A percentile compares a stretch with the other conserved stretches of the same genome.
Conservation (phyloP, 2,329 filamentous ascomycete genomes). For the Epichloe sylvatica region DNA sequence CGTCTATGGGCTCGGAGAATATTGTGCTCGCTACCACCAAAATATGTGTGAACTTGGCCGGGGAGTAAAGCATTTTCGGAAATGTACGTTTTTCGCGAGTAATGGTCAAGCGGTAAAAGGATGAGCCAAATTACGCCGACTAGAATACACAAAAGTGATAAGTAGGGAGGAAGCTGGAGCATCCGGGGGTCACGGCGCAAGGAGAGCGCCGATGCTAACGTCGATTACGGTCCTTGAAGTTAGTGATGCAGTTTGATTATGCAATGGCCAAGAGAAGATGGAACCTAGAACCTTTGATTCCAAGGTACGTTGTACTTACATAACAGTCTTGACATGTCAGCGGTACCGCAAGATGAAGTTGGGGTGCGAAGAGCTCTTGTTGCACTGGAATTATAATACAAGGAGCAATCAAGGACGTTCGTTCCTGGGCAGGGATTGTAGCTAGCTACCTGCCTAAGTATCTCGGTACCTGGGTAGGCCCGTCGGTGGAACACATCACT, state of each 20-base stretch:
- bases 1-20: constrained; percentile 81
- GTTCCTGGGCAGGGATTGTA: no score
- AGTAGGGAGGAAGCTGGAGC: constrained; percentile 71
- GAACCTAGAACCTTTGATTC: no score
- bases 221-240: background rate
- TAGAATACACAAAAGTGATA: constrained; percentile 72
- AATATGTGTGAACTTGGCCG: constrained; percentile 95
- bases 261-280: background rate
- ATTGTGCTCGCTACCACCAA: constrained; percentile 89
- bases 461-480: no score
- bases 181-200: constrained; percentile 70
- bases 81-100: constrained; percentile 87
- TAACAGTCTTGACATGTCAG: constrained; percentile 38
- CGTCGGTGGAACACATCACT: background rate
- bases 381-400: background rate
- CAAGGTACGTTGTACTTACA: constrained; percentile 24
- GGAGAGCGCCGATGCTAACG: constrained; percentile 44
- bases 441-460: no score
- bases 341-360: background rate
- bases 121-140: constrained; percentile 84
- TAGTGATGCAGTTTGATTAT: background rate
- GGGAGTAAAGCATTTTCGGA: constrained; percentile 94
- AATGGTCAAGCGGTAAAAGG: constrained; percentile 75
- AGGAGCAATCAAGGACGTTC: no score
- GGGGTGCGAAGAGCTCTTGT: background rate